phyloP scores from a whole-genome alignment of 139 green algal genomes.

The Klebsormidium nitens region DNA sequence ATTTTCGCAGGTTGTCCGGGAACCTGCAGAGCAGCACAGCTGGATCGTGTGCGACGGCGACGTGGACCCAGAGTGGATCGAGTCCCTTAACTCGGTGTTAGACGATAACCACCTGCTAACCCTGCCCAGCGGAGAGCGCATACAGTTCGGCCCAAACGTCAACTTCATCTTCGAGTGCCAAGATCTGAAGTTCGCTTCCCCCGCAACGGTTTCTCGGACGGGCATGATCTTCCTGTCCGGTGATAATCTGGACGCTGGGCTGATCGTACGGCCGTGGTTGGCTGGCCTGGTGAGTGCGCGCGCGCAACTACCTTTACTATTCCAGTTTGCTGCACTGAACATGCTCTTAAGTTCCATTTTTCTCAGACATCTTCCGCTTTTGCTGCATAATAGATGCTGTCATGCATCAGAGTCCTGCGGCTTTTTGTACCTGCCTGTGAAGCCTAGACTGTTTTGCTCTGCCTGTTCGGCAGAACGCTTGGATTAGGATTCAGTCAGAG shows the following conservation, averaged over 20 bases:
- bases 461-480: too few species aligned
- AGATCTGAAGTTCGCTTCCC: conserved; percentile 70
- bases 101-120: conserved; percentile 79
- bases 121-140: conserved; percentile 71
- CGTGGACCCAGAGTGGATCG: conserved; percentile 84
- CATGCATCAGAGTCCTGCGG: too few species aligned
- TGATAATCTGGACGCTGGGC: conserved; percentile 40
- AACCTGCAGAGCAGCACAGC: conserved; percentile 56
- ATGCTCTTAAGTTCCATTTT: too few species aligned
- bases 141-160: conserved; percentile 69
- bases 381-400: too few species aligned
- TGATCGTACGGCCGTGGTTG: too few species aligned
- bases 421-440: too few species aligned
- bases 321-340: too few species aligned
- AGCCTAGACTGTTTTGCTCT: too few species aligned
- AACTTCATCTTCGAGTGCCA: conserved; percentile 87
- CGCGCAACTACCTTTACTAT: not conserved
- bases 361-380: too few species aligned
- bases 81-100: conserved; percentile 79
- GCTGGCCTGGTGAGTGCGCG: too few species aligned
- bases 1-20: conserved; percentile 51
- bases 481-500: too few species aligned
- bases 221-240: conserved; percentile 24
- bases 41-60: conserved; percentile 86
- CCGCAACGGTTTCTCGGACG: conserved; percentile 67